These are phyloP conservation scores for Eucalyptus tenuipes DNA, from an alignment of 345 rosid species.

Conservation along the genomic window DNA sequence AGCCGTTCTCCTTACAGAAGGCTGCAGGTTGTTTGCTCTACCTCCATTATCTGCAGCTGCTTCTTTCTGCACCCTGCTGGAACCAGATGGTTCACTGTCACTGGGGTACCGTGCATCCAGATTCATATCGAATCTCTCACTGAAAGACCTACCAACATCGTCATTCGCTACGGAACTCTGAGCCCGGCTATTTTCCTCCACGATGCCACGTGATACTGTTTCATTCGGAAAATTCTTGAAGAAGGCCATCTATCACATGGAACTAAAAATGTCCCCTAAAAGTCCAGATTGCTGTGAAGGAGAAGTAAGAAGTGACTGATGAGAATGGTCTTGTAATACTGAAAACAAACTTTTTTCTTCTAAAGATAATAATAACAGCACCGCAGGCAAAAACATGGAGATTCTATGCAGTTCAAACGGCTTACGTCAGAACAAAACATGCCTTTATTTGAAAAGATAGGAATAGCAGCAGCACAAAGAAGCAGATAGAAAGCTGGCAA, in stretches of 20 bases:
- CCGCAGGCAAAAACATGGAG: neutral
- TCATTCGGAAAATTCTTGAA: slow-evolving; percentile 61
- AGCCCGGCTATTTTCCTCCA: slow-evolving; percentile 55
- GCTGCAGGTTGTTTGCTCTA: slow-evolving; percentile 34
- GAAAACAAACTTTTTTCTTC: neutral
- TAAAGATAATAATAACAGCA: neutral
- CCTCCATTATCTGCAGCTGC: slow-evolving; percentile 9
- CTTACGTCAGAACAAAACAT: neutral
- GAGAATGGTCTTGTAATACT: neutral
- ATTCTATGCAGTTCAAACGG: neutral
- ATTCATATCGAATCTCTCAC: slow-evolving; percentile 69
- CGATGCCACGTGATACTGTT: slow-evolving; percentile 32
- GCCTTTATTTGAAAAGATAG: neutral
- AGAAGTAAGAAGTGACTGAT: neutral
- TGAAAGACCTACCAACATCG: slow-evolving; percentile 26
- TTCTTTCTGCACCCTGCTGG: slow-evolving; percentile 31
- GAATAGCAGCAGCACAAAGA: neutral
- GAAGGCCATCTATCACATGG: slow-evolving; percentile 79
- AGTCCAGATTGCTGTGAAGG: neutral
- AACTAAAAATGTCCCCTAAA: neutral
- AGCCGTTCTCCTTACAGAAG: slow-evolving; percentile 58
- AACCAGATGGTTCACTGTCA: slow-evolving; percentile 56
- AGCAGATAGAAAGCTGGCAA: neutral
- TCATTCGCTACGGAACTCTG: slow-evolving; percentile 30
- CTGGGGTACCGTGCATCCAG: slow-evolving; percentile 56